Percentiles rank a stretch among this genome's conserved stretches.
Evolutionary conservation across 2,329 filamentous ascomycete genomes (phyloP).

Genomic region (Fusarium verticillioides): DNA sequence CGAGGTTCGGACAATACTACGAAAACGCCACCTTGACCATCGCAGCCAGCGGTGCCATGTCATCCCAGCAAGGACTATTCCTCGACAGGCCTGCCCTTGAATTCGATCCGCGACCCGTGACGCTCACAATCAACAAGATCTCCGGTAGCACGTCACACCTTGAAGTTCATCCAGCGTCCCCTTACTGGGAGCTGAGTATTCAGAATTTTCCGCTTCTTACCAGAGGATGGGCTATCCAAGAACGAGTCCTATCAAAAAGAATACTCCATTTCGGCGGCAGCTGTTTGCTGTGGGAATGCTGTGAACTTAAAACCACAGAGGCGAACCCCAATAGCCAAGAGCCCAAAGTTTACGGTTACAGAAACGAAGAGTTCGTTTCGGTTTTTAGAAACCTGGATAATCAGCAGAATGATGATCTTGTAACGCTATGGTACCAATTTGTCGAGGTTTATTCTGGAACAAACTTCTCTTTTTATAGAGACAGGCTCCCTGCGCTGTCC

Average conservation of each 20-base stretch:
- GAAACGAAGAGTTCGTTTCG: not conserved
- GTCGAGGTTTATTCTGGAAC: not conserved
- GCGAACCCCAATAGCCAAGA: not conserved
- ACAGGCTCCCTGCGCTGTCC: not conserved
- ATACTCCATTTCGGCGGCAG: not conserved
- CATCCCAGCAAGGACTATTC: not conserved
- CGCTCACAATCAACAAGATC: not conserved
- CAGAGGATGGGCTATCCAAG: not conserved
- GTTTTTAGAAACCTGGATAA: not conserved
- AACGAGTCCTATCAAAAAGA: not conserved
- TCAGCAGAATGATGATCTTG: fast-evolving
- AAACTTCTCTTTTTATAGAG: not conserved
- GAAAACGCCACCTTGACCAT: not conserved
- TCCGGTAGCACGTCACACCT: fast-evolving
- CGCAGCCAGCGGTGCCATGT: not conserved
- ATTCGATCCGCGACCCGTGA: not conserved
- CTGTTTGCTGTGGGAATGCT: not conserved
- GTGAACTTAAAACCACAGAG: not conserved
- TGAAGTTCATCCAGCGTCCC: not conserved
- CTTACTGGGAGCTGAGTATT: not conserved
- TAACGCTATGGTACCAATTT: not conserved
- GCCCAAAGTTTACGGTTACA: fast-evolving
- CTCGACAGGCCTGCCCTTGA: not conserved
- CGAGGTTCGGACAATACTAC: conserved; percentile 8
- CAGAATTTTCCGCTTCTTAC: not conserved